A percentile compares a stretch with the other conserved stretches of the same genome.
Conservation (phyloP, 305 asterid species). For the Fraxinus platypoda region DNA sequence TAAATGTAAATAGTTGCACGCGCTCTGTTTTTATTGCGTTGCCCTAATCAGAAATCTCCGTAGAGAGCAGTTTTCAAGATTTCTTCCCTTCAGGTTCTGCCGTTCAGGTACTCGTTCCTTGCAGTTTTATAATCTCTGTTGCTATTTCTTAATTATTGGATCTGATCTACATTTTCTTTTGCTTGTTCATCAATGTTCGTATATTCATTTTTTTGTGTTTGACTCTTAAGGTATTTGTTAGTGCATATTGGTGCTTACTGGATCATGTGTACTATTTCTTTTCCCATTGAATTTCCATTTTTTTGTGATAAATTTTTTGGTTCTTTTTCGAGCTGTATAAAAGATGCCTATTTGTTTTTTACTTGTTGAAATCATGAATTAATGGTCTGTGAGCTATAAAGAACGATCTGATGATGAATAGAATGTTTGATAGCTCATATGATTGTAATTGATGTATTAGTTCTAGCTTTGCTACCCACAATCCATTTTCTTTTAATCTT, state of each 20-base stretch:
- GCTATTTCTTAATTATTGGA: neutral
- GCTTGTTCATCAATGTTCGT: neutral
- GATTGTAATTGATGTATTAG: constrained; percentile 30
- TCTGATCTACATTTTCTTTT: neutral
- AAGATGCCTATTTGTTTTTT: neutral
- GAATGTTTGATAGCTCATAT: constrained; percentile 36
- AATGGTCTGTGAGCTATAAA: constrained; percentile 8
- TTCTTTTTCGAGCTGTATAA: neutral
- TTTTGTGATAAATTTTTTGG: neutral
- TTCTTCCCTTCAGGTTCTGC: neutral
- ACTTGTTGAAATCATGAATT: neutral
- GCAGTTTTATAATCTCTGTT: neutral
- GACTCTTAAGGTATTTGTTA: neutral
- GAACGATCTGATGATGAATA: constrained; percentile 45
- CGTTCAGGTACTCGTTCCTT: neutral
- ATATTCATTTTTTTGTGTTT: neutral
- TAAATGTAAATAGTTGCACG: neutral
- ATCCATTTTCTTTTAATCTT: neutral
- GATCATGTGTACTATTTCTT: neutral
- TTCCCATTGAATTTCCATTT: neutral
- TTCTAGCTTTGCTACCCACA: neutral
- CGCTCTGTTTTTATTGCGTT: neutral
- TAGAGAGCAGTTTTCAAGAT: neutral
- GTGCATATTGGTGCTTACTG: neutral
- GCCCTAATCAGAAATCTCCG: neutral